Base-by-base conservation (phyloP, 139 green algal genomes). In the Picochlorum sp. region DNA sequence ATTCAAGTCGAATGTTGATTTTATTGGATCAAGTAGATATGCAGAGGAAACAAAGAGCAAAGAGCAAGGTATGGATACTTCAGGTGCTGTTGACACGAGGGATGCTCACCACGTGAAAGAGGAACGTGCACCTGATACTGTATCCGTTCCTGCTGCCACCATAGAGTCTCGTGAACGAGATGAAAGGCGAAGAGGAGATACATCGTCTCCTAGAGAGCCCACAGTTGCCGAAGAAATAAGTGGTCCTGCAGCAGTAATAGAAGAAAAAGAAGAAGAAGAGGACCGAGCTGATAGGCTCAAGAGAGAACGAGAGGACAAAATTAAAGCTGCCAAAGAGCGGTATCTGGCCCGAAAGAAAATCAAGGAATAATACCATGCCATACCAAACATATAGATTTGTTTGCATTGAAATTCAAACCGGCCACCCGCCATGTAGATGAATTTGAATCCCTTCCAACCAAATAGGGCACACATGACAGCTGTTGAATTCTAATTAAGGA, bases 341-440 rank as follows among this genome's bases (percentile, higher is more conserved):
- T 96, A 91, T 55, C 60, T 96, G 24, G 86, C 86, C 2, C 73
- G 88, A 3, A 89, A 89, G 66, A 70, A 75, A 16, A 72, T 77
- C 45, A 16, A 18, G 30, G 58, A 10, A 56, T 56, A 8, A 26
- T 26, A 5, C 4, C 28, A 30, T 30, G 4, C 4, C 28, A 30
- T 28, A 28, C 26, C 26, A 6, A 28, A 28, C 26, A 28, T 30
- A 30, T 30, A 30, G 28, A 30, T 30, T 30, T 30, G 28, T 30
- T 30, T 30, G 28, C 28, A 28, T 28, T 28, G 24, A 28, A 28
- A 28, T 28, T 28, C 24, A 28, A 28, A 4, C 24, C 24, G 24
- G 24, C 24, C 2, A 28, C 24, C 24, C 24, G 24, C 0, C 24
- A 28, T 28, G 24, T 28, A 28, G 24, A 28, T 28, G 24, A 28